Base-by-base conservation (phyloP, 306 rosid species). In the Rubus parviflorus region DNA sequence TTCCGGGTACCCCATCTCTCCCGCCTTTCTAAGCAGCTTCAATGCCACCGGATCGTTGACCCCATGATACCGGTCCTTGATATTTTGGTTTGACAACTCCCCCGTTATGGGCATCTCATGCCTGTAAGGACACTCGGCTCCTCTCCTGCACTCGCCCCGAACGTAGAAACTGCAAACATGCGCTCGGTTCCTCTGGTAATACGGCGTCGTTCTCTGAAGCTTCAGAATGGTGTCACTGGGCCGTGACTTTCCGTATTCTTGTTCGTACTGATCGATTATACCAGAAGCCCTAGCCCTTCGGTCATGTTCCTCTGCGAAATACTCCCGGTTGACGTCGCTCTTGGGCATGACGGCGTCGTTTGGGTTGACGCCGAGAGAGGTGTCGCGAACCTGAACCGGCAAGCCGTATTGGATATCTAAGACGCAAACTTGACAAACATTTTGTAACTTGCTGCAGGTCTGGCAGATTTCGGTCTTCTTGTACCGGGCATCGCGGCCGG, bases 51-150 rank as follows among this genome's bases (percentile, higher is more conserved):
- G 98, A 85, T 93, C 98, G 30, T 93, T 91, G 79, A 93, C 93
- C 98, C 98, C 98, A 47, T 93, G 91, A 68, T 89, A 93, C 65
- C 98, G 94, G 88, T 93, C 97, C 79, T 93, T 93, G 23, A 93
- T 93, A 85, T 93, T 93, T 81, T 93, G 98, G 77, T 93, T 94
- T 19, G 97, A 89, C 75, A 93, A 56, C 79, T 93, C 98, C 68
- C 98, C 98, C 58, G 97, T 91, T 73, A 82, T 86, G 11, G 98
- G 98, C 98, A 93, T 93, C 89, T 93, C 97, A 19, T 93, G 98
- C 85, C 98, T 74, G 80, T 91, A 93, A 51, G 97, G 93, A 77
- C 98, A 93, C 86, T 93, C 98, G 38, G 93, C 90, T 75, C 97
- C 98, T 78, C 98, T 89, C 0, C 95, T 91, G 77, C 98, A 93